These are phyloP conservation scores for Saccharomyces cerevisiae DNA, from an alignment of 805 yeast species.

Conservation along the genomic window DNA sequence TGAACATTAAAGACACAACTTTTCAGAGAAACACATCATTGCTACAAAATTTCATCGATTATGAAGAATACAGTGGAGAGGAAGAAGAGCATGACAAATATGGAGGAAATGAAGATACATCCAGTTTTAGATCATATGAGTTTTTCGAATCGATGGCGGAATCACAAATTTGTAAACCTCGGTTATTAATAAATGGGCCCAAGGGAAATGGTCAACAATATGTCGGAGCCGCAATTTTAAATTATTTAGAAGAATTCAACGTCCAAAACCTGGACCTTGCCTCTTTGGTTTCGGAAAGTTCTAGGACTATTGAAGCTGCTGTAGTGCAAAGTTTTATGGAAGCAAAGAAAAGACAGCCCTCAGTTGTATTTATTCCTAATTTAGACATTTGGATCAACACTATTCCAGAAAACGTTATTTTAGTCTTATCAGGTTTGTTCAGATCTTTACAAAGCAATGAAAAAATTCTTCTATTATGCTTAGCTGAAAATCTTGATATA, in stretches of 20 bases:
- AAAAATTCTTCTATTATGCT: conserved; percentile 62
- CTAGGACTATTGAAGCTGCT: conserved; percentile 74
- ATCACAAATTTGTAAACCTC: conserved; percentile 73
- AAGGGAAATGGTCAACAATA: conserved; percentile 84
- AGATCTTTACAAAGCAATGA: conserved; percentile 65
- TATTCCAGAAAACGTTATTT: conserved; percentile 58
- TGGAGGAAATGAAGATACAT: conserved; percentile 43
- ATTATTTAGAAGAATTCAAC: conserved; percentile 80
- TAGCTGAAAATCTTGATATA: conserved; percentile 42
- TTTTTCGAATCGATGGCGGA: conserved; percentile 40
- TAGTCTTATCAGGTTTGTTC: conserved; percentile 63
- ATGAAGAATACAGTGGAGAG: conserved; percentile 25
- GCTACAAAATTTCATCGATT: conserved; percentile 30
- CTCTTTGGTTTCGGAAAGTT: conserved; percentile 65
- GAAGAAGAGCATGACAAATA: conserved; percentile 20
- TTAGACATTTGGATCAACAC: conserved; percentile 68
- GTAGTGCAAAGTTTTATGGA: conserved; percentile 79
- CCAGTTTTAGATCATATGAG: conserved; percentile 64
- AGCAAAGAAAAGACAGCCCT: conserved; percentile 82
- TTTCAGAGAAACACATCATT: conserved; percentile 19
- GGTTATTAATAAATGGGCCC: conserved; percentile 63
- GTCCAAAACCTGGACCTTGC: conserved; percentile 81
- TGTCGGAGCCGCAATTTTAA: conserved; percentile 70
- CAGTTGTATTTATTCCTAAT: conserved; percentile 76
- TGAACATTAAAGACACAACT: conserved; percentile 42